Conservation (phyloP, 495 filamentous ascomycete genomes). For the Aspergillus ellipticus region DNA sequence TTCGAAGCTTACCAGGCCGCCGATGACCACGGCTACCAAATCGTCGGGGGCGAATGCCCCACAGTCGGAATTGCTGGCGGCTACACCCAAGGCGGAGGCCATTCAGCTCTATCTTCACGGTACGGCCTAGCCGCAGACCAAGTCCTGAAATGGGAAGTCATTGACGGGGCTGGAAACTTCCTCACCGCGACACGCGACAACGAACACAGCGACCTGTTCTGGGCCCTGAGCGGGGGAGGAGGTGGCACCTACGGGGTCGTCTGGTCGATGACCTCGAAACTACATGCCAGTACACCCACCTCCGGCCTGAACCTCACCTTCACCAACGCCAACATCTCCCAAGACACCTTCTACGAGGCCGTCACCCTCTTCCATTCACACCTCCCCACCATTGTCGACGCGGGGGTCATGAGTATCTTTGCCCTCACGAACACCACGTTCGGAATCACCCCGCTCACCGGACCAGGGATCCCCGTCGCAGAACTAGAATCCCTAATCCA, state of each 20-base stretch:
- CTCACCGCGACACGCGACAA: conserved; percentile 49
- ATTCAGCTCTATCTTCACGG: conserved; percentile 46
- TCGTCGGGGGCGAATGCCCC: conserved; percentile 35
- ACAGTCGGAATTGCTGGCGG: conserved; percentile 48
- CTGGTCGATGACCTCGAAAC: conserved; percentile 49
- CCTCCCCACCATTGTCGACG: conserved; percentile 44
- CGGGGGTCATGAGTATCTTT: conserved; percentile 46
- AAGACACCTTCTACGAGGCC: conserved; percentile 43
- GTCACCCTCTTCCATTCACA: conserved; percentile 35
- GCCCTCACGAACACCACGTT: conserved; percentile 44
- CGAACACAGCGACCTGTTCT: conserved; percentile 60
- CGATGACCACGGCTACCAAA: conserved; percentile 14
- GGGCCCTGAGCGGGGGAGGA: conserved; percentile 64
- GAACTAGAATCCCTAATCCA: conserved; percentile 20
- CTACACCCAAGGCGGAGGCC: conserved; percentile 60
- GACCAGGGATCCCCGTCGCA: conserved; percentile 25
- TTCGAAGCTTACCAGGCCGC: conserved; percentile 46
- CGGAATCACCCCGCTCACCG: conserved; percentile 37
- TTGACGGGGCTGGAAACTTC: conserved; percentile 48
- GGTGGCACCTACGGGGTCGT: conserved; percentile 62
- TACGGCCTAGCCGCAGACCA: conserved; percentile 63
- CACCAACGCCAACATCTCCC: conserved; percentile 19
- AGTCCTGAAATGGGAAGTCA: conserved; percentile 58
- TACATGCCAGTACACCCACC: conserved; percentile 35
- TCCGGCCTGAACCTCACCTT: conserved; percentile 32